Evolutionary conservation across 176 grass and related monocot genomes (phyloP).

Genomic region (Coix lacrymajobi): DNA sequence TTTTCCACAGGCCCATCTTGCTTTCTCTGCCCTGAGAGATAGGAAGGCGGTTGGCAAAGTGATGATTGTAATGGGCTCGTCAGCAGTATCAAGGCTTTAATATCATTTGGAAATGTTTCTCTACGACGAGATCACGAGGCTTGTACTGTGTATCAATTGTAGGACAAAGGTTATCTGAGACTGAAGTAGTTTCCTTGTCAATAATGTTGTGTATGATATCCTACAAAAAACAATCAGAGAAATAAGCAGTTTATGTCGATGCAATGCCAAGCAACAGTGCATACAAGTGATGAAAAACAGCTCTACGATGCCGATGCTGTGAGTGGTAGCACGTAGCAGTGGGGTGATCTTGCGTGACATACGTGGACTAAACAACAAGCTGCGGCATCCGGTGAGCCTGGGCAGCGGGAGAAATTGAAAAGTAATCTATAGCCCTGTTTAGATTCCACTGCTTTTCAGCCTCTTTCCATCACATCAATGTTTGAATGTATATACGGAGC

Average conservation of each 20-base stretch:
- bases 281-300: background rate
- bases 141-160: background rate
- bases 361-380: too few relatives aligned
- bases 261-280: background rate
- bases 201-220: background rate
- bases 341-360: too few relatives aligned
- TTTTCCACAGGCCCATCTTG: constrained; percentile 67
- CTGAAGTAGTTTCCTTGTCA: background rate
- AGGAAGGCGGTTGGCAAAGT: constrained; percentile 79
- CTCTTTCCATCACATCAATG: too few relatives aligned
- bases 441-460: too few relatives aligned
- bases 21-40: constrained; percentile 81
- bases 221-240: background rate
- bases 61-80: constrained; percentile 55
- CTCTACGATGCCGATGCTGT: background rate
- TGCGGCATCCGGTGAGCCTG: too few relatives aligned
- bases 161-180: background rate
- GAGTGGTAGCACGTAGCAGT: background rate
- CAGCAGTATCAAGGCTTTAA: constrained; percentile 68
- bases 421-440: too few relatives aligned
- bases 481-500: too few relatives aligned
- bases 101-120: background rate
- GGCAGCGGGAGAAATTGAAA: too few relatives aligned
- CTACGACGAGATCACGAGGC: background rate
- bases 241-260: background rate